A percentile compares a stretch with the other conserved stretches of the same genome.
Conservation (phyloP, 1,284 basidiomycete species). For the Thelephora terrestris region DNA sequence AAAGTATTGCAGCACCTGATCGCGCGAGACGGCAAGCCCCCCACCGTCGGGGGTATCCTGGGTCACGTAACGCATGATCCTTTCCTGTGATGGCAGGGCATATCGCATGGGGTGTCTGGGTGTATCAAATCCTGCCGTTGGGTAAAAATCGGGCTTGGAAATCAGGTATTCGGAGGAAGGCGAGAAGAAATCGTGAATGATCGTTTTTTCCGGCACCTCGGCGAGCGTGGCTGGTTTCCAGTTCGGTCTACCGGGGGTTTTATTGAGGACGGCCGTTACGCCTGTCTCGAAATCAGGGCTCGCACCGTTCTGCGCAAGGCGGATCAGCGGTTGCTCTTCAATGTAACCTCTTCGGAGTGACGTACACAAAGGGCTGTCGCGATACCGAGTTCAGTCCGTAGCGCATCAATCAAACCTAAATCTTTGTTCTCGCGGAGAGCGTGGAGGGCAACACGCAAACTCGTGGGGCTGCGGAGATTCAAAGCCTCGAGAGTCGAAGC, state of each 20-base stretch:
- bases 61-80: slow-evolving; percentile 51
- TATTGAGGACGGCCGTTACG: slow-evolving; percentile 63
- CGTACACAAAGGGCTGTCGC: slow-evolving; percentile 75
- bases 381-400: slow-evolving; percentile 77
- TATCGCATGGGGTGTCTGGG: slow-evolving; percentile 39
- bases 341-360: slow-evolving; percentile 10
- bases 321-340: slow-evolving; percentile 9
- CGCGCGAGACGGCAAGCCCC: slow-evolving; percentile 43
- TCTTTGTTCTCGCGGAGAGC: slow-evolving; percentile 65
- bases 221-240: slow-evolving; percentile 59
- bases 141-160: slow-evolving; percentile 37
- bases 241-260: slow-evolving; percentile 38
- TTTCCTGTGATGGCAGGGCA: slow-evolving; percentile 57
- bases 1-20: slow-evolving; percentile 54
- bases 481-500: slow-evolving; percentile 53
- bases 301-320: slow-evolving; percentile 46
- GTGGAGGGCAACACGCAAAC: slow-evolving; percentile 75
- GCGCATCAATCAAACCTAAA: slow-evolving; percentile 52
- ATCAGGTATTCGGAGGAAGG: slow-evolving; percentile 26
- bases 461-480: slow-evolving; percentile 76
- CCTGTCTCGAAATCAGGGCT: slow-evolving; percentile 79
- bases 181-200: slow-evolving; percentile 51
- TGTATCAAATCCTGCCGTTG: slow-evolving; percentile 28
- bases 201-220: slow-evolving; percentile 42
- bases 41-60: slow-evolving; percentile 49